Percentiles rank a stretch among this genome's conserved stretches.
Conservation (phyloP, 176 grass and related monocot species). For the Aegilops sharonensis region DNA sequence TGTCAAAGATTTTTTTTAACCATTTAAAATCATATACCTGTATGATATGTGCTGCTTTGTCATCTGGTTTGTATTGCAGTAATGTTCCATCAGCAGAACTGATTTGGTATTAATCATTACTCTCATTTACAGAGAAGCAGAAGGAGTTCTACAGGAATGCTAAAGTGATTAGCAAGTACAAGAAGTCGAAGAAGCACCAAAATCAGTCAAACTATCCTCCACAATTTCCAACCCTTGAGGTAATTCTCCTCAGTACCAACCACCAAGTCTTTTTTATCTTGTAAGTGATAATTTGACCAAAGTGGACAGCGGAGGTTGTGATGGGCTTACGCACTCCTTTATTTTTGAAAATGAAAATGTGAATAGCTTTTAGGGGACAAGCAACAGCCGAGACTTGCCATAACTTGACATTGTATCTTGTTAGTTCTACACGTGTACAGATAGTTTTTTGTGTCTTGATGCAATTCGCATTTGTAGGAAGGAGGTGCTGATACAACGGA, state of each 20-base stretch:
- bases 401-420: not conserved
- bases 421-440: not conserved
- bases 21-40: not conserved
- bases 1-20: not conserved
- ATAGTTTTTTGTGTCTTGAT: not conserved
- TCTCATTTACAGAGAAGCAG: constrained; percentile 69
- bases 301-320: not conserved
- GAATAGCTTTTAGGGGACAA: not conserved
- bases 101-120: not conserved
- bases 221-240: constrained; percentile 41
- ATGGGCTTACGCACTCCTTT: not conserved
- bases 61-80: not conserved
- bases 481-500: constrained; percentile 26
- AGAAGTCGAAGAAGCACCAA: constrained; percentile 53
- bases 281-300: not conserved
- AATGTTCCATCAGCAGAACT: not conserved
- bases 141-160: constrained; percentile 85
- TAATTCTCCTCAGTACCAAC: constrained; percentile 25
- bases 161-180: constrained; percentile 80
- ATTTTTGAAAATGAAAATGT: not conserved
- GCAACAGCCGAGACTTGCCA: not conserved
- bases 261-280: not conserved
- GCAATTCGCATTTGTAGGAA: constrained; percentile 20
- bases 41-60: not conserved
- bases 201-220: constrained; percentile 27